These are phyloP conservation scores for Nymphaea thermarum DNA, from an alignment of 164 flowering plant species.

Conservation along the genomic window DNA sequence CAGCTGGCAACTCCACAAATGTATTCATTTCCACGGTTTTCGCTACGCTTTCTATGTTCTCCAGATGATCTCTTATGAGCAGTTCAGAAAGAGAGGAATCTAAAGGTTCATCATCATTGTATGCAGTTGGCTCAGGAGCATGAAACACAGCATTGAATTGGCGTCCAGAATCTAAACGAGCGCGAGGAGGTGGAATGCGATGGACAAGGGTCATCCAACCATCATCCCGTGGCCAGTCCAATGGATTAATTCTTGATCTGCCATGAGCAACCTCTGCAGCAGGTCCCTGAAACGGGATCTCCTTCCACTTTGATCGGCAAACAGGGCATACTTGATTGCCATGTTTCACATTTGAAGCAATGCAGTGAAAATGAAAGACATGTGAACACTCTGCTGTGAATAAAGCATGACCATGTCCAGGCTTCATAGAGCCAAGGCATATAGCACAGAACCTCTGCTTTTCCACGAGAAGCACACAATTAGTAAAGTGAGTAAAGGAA, in stretches of 20 bases:
- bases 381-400: slow-evolving; percentile 97
- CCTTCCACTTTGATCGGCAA: slow-evolving; percentile 95
- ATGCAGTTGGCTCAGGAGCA: slow-evolving; percentile 48
- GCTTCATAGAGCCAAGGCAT: slow-evolving; percentile 67
- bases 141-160: slow-evolving; percentile 29
- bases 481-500: slow-evolving; percentile 1
- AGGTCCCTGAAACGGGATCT: slow-evolving; percentile 62
- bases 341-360: slow-evolving; percentile 82
- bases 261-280: slow-evolving; percentile 20
- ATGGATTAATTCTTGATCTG: slow-evolving; percentile 30
- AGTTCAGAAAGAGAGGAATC: slow-evolving; percentile 6
- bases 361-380: slow-evolving; percentile 87
- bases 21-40: slow-evolving; percentile 44
- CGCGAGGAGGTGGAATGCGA: slow-evolving; percentile 35
- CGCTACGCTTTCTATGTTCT: slow-evolving; percentile 3
- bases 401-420: slow-evolving; percentile 84
- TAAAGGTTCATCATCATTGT: slow-evolving; percentile 64
- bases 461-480: background rate
- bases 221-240: slow-evolving; percentile 43
- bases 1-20: slow-evolving; percentile 63
- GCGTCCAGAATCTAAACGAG: slow-evolving; percentile 17
- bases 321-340: slow-evolving; percentile 86
- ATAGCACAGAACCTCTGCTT: slow-evolving; percentile 82
- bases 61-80: background rate
- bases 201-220: slow-evolving; percentile 35